A percentile compares a stretch with the other conserved stretches of the same genome.
Evolutionary conservation across 148 eudicot genomes (phyloP).

Genomic region (Amaranthus palmeri): DNA sequence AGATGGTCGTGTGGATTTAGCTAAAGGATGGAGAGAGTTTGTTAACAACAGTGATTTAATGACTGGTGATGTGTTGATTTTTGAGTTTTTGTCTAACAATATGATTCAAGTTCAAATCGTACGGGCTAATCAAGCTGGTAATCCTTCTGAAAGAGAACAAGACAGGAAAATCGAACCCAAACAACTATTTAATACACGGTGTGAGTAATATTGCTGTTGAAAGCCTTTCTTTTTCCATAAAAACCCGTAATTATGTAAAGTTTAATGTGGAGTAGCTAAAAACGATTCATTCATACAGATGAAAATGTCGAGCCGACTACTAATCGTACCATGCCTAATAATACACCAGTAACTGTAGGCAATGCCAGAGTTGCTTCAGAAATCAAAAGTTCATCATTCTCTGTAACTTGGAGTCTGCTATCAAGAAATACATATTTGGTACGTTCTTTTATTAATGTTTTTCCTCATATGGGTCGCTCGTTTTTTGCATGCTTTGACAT

Average conservation of each 20-base stretch:
- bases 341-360: constrained; percentile 1
- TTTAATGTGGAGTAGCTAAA: background rate
- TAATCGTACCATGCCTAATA: background rate
- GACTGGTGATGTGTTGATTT: constrained; percentile 21
- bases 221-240: background rate
- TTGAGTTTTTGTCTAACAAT: constrained; percentile 16
- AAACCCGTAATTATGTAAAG: background rate
- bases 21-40: constrained; percentile 25
- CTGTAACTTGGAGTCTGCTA: constrained; percentile 8
- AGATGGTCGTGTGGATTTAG: constrained; percentile 23
- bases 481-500: background rate
- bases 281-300: constrained; percentile 10
- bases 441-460: constrained; percentile 7
- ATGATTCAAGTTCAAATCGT: constrained; percentile 13
- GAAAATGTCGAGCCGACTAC: constrained; percentile 14
- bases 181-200: background rate
- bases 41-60: background rate
- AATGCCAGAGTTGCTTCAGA: constrained; percentile 3
- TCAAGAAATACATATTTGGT: constrained; percentile 18
- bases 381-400: constrained; percentile 14
- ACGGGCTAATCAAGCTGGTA: constrained; percentile 8
- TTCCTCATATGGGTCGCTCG: background rate
- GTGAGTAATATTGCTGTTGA: constrained; percentile 3
- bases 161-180: constrained; percentile 1
- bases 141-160: constrained; percentile 3